Evolutionary conservation across 805 yeast genomes (phyloP).

Genomic region (Ogataea populi-albae): DNA sequence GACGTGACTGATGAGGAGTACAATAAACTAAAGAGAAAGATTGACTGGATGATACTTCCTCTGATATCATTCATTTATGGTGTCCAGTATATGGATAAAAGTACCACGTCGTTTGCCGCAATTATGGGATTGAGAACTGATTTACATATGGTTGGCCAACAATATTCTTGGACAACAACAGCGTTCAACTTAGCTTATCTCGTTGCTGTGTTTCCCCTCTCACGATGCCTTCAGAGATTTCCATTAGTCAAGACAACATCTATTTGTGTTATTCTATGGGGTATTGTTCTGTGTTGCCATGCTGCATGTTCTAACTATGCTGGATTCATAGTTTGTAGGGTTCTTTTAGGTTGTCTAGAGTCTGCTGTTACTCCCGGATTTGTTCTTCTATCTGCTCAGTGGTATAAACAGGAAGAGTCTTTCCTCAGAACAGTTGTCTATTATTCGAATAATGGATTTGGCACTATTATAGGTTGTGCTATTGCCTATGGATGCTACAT

Average conservation of each 20-base stretch:
- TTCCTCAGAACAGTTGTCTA: slow-evolving; percentile 23
- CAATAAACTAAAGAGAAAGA: slow-evolving; percentile 1
- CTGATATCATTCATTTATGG: not conserved
- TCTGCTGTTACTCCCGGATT: slow-evolving; percentile 33
- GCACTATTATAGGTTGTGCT: slow-evolving; percentile 43
- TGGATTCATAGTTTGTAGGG: slow-evolving; percentile 45
- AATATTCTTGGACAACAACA: slow-evolving; percentile 34
- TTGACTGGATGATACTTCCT: not conserved
- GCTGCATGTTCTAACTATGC: slow-evolving; percentile 43
- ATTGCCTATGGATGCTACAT: slow-evolving; percentile 46
- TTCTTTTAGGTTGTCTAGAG: slow-evolving; percentile 46
- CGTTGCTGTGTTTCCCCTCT: slow-evolving; percentile 50
- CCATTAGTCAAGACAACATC: slow-evolving; percentile 32
- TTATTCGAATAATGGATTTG: slow-evolving; percentile 21
- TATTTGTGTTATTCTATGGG: slow-evolving; percentile 49
- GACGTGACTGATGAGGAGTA: not conserved
- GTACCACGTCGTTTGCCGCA: slow-evolving; percentile 50
- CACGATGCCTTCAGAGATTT: slow-evolving; percentile 30
- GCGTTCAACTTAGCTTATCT: slow-evolving; percentile 41
- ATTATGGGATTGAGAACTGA: slow-evolving; percentile 52
- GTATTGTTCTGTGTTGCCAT: slow-evolving; percentile 42
- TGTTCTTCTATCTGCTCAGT: slow-evolving; percentile 37
- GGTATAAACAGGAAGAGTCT: slow-evolving; percentile 32
- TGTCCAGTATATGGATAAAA: slow-evolving; percentile 46
- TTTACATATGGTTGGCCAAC: slow-evolving; percentile 42